A percentile compares a stretch with the other conserved stretches of the same genome.
These are phyloP conservation scores for Aeschynomene evenia DNA, from an alignment of 306 rosid species.

Conservation along the genomic window DNA sequence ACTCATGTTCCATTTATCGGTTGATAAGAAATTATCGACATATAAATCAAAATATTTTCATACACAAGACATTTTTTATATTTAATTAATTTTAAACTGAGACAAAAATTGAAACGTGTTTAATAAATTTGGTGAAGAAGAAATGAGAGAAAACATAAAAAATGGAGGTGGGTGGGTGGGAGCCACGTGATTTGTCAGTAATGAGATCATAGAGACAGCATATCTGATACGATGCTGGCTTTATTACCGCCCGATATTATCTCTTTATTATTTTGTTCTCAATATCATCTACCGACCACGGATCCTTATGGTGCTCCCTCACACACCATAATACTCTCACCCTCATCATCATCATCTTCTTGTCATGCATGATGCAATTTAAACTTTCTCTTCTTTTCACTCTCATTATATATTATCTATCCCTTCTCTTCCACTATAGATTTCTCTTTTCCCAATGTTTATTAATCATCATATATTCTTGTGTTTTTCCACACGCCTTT, in stretches of 20 bases:
- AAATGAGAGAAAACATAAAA: not conserved
- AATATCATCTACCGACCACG: not conserved
- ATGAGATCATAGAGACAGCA: not conserved
- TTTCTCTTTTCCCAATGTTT: not conserved
- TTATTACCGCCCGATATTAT: not conserved
- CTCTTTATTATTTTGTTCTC: constrained; percentile 16
- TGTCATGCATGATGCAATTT: not conserved
- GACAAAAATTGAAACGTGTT: not conserved
- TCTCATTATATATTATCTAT: not conserved
- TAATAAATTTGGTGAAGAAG: not conserved
- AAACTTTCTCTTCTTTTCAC: not conserved
- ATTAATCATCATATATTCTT: too few species aligned
- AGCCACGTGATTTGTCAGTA: not conserved
- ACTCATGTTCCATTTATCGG: too few species aligned
- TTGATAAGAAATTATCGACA: too few species aligned
- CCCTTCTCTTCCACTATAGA: not conserved
- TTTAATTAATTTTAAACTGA: too few species aligned
- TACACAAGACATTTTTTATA: too few species aligned
- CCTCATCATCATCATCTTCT: not conserved
- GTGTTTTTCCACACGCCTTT: too few species aligned
- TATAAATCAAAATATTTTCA: too few species aligned
- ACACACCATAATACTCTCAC: not conserved
- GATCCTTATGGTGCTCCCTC: constrained; percentile 13
- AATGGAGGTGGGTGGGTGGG: not conserved
- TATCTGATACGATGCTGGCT: not conserved